Conservation (phyloP, 2,329 filamentous ascomycete species). For the Neonectria faginata region DNA sequence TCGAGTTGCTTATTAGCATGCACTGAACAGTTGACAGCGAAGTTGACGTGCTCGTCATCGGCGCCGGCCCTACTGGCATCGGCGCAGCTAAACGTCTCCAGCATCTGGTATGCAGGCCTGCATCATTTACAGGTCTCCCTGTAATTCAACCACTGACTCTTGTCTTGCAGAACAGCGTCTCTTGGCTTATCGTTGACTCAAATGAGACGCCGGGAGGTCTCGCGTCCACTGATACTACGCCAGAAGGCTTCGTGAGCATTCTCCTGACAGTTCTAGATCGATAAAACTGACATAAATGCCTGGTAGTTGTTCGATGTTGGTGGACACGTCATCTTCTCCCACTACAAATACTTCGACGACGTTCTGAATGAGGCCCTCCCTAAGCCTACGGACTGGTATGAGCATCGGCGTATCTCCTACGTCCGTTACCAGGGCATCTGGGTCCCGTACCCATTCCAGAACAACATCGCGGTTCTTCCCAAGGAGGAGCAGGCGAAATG, state of each 20-base stretch:
- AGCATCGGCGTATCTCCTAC: constrained; percentile 98
- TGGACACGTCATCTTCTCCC: constrained; percentile 98
- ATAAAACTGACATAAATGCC: constrained; percentile 32
- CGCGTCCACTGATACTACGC: constrained; percentile 92
- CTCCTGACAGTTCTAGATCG: not conserved
- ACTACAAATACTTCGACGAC: constrained; percentile 99
- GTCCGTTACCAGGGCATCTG: constrained; percentile 95
- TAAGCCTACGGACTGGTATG: constrained; percentile 94
- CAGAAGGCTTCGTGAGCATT: constrained; percentile 92
- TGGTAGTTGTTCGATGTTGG: constrained; percentile 94
- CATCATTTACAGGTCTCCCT: not conserved
- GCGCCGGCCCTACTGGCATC: constrained; percentile 95
- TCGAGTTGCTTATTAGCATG: not conserved
- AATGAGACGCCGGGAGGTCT: constrained; percentile 94
- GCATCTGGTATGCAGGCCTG: constrained; percentile 78
- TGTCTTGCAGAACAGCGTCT: constrained; percentile 78
- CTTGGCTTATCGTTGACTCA: constrained; percentile 95
- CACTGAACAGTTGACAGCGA: constrained; percentile 65
- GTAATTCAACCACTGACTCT: constrained; percentile 21
- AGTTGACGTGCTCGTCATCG: constrained; percentile 97
- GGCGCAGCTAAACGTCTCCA: constrained; percentile 98
- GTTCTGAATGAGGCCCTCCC: constrained; percentile 97
- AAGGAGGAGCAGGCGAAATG: constrained; percentile 97
- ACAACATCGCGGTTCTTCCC: constrained; percentile 98
- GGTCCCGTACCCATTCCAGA: constrained; percentile 99